These are phyloP conservation scores for Meira nashicola DNA, from an alignment of 1,284 basidiomycete species.

Conservation along the genomic window DNA sequence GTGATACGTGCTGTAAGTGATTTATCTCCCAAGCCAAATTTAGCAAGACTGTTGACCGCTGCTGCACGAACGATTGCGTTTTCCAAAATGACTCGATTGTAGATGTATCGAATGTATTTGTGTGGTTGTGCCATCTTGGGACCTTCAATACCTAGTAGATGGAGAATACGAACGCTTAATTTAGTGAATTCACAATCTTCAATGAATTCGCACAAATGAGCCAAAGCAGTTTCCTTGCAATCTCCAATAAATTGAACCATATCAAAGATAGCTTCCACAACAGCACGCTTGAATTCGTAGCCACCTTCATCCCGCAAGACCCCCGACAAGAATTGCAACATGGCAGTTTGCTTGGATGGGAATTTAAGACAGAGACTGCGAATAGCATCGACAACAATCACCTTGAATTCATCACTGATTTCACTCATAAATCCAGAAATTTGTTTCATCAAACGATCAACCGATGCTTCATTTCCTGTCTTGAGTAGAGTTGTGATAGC, in stretches of 20 bases:
- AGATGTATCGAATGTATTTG: slow-evolving; percentile 99
- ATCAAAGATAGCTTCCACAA: slow-evolving; percentile 98
- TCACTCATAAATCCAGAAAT: slow-evolving; percentile 99
- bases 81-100: slow-evolving; percentile 97
- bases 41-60: slow-evolving; percentile 87
- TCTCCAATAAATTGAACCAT: slow-evolving; percentile 98
- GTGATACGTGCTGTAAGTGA: slow-evolving; percentile 77
- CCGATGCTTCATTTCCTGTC: slow-evolving; percentile 98
- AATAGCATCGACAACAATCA: slow-evolving; percentile 98
- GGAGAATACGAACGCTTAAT: slow-evolving; percentile 90
- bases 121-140: slow-evolving; percentile 91
- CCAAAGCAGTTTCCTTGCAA: slow-evolving; percentile 80
- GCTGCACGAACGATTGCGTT: slow-evolving; percentile 97
- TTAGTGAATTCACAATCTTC: slow-evolving; percentile 99
- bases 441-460: slow-evolving; percentile 98
- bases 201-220: slow-evolving; percentile 99
- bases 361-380: slow-evolving; percentile 98
- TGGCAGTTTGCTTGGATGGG: slow-evolving; percentile 79
- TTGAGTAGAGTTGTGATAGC: slow-evolving; percentile 98
- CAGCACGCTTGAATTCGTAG: slow-evolving; percentile 98
- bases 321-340: slow-evolving; percentile 59
- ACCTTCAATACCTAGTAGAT: slow-evolving; percentile 90
- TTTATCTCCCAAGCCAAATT: slow-evolving; percentile 83
- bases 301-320: slow-evolving; percentile 71
- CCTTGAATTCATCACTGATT: slow-evolving; percentile 99